phyloP scores from a whole-genome alignment of 768 basidiomycete species.

The Crassisporium funariophilum region DNA sequence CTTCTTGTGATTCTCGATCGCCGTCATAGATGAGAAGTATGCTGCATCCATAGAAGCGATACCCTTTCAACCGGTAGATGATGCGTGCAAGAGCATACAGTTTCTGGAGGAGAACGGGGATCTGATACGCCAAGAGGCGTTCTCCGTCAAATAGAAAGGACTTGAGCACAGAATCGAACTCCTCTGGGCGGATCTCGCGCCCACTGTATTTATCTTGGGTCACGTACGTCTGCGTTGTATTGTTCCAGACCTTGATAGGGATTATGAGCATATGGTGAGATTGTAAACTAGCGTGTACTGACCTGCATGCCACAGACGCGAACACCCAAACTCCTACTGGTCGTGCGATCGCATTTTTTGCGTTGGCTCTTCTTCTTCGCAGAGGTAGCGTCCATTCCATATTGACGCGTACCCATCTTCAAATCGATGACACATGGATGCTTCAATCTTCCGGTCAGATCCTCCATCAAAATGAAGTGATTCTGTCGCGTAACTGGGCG shows the following conservation, averaged over 20 bases:
- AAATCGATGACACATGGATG: slow-evolving; percentile 95
- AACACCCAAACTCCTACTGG: slow-evolving; percentile 87
- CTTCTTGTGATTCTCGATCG: slow-evolving; percentile 84
- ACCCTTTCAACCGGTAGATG: slow-evolving; percentile 87
- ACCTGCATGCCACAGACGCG: slow-evolving; percentile 99
- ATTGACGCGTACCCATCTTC: slow-evolving; percentile 99
- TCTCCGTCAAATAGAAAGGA: slow-evolving; percentile 88
- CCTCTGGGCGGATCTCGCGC: slow-evolving; percentile 82
- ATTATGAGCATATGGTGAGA: slow-evolving; percentile 9
- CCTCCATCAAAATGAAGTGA: slow-evolving; percentile 99
- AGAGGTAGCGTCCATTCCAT: slow-evolving; percentile 91
- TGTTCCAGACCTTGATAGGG: slow-evolving; percentile 84
- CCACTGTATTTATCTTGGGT: slow-evolving; percentile 98
- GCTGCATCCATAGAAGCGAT: slow-evolving; percentile 97
- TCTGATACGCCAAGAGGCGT: slow-evolving; percentile 84
- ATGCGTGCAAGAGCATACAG: slow-evolving; percentile 93
- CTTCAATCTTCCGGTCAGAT: slow-evolving; percentile 90
- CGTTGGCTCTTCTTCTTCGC: slow-evolving; percentile 98
- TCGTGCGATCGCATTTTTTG: slow-evolving; percentile 97
- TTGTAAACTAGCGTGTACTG: slow-evolving; percentile 30
- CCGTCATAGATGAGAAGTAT: slow-evolving; percentile 98
- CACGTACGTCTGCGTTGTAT: slow-evolving; percentile 76
- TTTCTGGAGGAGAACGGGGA: slow-evolving; percentile 88
- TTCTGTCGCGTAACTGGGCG: slow-evolving; percentile 80
- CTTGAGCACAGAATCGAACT: slow-evolving; percentile 80